Base-by-base conservation (phyloP, 768 basidiomycete genomes). In the Tricholoma flavovirens region DNA sequence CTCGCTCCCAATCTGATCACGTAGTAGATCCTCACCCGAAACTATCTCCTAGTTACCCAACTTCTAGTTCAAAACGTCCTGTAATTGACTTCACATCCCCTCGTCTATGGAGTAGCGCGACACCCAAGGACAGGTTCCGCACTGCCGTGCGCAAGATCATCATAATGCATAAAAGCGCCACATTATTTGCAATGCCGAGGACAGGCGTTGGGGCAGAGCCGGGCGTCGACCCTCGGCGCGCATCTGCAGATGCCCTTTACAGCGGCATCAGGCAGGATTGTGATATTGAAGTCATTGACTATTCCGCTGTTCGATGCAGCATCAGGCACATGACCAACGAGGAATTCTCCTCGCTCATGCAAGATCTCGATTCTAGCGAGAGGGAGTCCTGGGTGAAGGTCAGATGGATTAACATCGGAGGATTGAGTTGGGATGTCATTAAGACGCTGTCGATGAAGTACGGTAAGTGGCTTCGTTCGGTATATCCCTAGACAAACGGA, bases 331-430 rank as follows among this genome's bases (percentile, higher is more conserved):
- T 86, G 81, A 77, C 75, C 51, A 88, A 88, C 60, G 65, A 60
- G 24, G 81, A 81, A 60, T 87, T 89, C 67, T 68, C 86, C n/a
- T 68, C 77, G 8, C 69, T 85, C 56, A 73, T 89, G 69, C 62
- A 73, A 15, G 72, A 78, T 57, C 64, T 66, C 12, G 66, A 58
- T 6, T 78, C 79, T 5, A 76, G 79, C 56, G 67, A 70, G 55
- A 74, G 75, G 54, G 81, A 83, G 58, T 69, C 78, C 3, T 87
- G 84, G 84, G 80, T 79, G 24, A 85, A 81, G 64, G 87, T 87
- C 15, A 71, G 88, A 51, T 90, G 86, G 87, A 87, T 88, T 52
- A 86, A 86, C 60, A 77, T 88, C 59, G 82, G 79, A 21, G 88
- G 87, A 5, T 62, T 80, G 58, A 79, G 81, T 59, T 89, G 86